Conservation (phyloP, 1,284 basidiomycete species). For the Cerrena zonata region DNA sequence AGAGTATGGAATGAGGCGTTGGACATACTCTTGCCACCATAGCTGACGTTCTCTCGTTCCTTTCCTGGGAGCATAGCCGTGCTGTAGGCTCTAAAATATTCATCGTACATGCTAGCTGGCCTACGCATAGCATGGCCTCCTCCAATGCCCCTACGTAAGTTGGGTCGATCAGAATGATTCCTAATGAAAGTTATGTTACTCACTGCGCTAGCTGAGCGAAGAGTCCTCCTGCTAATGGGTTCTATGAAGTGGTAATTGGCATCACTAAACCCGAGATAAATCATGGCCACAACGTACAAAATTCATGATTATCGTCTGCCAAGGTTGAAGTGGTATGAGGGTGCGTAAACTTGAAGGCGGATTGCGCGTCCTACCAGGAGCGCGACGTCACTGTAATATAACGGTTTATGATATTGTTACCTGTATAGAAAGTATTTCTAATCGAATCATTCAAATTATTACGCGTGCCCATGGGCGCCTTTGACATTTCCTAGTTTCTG, state of each 20-base stretch:
- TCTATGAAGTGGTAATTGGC: neutral
- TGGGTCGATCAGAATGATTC: neutral
- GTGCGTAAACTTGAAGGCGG: neutral
- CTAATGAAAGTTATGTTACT: conserved; percentile 13
- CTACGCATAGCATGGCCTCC: conserved; percentile 43
- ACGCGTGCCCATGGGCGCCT: too few relatives aligned
- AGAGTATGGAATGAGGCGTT: conserved; percentile 12
- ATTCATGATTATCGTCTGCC: neutral
- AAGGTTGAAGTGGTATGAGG: neutral
- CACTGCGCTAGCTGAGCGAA: conserved; percentile 61
- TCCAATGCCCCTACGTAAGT: conserved; percentile 43
- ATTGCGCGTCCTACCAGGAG: neutral
- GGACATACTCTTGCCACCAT: conserved; percentile 93
- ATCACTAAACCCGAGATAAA: neutral
- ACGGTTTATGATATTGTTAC: too few relatives aligned
- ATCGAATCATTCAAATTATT: too few relatives aligned
- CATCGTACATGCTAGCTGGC: conserved; percentile 65
- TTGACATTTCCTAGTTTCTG: neutral
- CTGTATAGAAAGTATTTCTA: too few relatives aligned
- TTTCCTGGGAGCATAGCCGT: conserved; percentile 80
- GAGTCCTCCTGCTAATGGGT: conserved; percentile 30
- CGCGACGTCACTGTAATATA: too few relatives aligned
- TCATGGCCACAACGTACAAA: neutral
- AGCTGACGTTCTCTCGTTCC: conserved; percentile 81
- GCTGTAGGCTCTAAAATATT: conserved; percentile 81